Conservation (phyloP, 2,329 filamentous ascomycete genomes). For the Chaetomium sp. region DNA sequence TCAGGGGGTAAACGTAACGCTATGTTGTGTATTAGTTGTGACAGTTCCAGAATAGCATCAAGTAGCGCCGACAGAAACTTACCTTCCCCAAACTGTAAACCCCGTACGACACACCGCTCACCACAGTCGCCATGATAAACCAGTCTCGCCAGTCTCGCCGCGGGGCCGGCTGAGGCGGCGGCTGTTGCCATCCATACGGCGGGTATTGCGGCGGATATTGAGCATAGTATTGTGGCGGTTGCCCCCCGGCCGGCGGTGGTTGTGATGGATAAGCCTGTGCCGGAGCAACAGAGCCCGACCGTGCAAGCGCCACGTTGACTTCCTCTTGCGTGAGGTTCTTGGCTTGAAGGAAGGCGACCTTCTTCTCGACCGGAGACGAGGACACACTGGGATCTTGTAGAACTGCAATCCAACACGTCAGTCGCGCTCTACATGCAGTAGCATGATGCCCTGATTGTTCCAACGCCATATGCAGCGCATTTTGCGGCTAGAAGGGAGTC, state of each 20-base stretch:
- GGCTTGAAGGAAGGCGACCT: conserved; percentile 85
- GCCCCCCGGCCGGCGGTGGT: conserved; percentile 27
- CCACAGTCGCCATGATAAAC: conserved; percentile 98
- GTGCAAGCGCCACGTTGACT: conserved; percentile 74
- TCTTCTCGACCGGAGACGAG: conserved; percentile 83
- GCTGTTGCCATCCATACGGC: conserved; percentile 52
- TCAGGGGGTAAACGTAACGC: conserved; percentile 86
- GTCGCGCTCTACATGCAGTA: not conserved
- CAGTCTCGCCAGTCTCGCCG: conserved; percentile 94
- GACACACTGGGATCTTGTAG: conserved; percentile 91
- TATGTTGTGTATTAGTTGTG: conserved; percentile 34
- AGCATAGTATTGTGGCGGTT: conserved; percentile 43
- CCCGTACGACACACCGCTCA: conserved; percentile 83
- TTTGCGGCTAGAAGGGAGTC: too few relatives aligned
- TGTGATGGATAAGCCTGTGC: conserved; percentile 34
- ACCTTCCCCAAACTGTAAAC: conserved; percentile 84
- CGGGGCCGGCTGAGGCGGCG: conserved; percentile 52
- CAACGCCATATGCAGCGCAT: too few relatives aligned
- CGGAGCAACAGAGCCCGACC: conserved; percentile 47
- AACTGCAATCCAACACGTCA: conserved; percentile 46
- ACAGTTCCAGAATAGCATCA: not conserved
- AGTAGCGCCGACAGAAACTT: not conserved
- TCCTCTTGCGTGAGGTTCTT: conserved; percentile 98
- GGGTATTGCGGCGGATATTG: conserved; percentile 43
- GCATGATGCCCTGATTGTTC: too few relatives aligned